Percentiles rank a stretch among this genome's conserved stretches.
These are phyloP conservation scores for Allium fistulosum DNA, from an alignment of 106 monocot species.

Conservation along the genomic window DNA sequence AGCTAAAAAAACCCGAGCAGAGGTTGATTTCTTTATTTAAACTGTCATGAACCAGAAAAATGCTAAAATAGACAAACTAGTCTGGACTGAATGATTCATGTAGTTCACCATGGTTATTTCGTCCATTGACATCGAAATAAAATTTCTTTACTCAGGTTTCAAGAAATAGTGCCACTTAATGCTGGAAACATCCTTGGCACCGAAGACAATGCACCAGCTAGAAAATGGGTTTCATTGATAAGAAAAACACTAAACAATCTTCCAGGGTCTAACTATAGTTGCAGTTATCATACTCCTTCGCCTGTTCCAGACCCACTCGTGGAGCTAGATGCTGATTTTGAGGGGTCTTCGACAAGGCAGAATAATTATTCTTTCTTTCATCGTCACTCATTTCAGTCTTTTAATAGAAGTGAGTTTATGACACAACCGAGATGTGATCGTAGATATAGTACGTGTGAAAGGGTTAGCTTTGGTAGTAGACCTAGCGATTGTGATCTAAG, in stretches of 20 bases:
- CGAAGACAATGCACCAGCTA: slow-evolving; percentile 57
- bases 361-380: slow-evolving; percentile 41
- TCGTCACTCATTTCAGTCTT: slow-evolving; percentile 52
- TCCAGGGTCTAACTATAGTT: slow-evolving; percentile 22
- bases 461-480: slow-evolving; percentile 29
- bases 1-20: no score
- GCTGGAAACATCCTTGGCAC: slow-evolving; percentile 69
- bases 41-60: no score
- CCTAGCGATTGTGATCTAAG: slow-evolving; percentile 51
- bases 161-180: slow-evolving; percentile 67
- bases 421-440: slow-evolving; percentile 35
- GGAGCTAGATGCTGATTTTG: slow-evolving; percentile 51
- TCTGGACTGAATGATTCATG: no score
- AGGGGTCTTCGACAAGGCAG: slow-evolving; percentile 39
- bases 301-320: slow-evolving; percentile 47
- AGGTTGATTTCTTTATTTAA: no score
- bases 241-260: slow-evolving; percentile 57
- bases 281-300: slow-evolving; percentile 40
- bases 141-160: slow-evolving; percentile 24
- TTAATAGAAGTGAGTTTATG: slow-evolving; percentile 30
- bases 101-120: no score
- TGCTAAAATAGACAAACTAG: no score
- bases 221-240: slow-evolving; percentile 58
- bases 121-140: neutral
- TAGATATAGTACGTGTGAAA: slow-evolving; percentile 59